These are phyloP conservation scores for Neobulgaria alba DNA, from an alignment of 2,329 filamentous ascomycete genomes.

Conservation along the genomic window DNA sequence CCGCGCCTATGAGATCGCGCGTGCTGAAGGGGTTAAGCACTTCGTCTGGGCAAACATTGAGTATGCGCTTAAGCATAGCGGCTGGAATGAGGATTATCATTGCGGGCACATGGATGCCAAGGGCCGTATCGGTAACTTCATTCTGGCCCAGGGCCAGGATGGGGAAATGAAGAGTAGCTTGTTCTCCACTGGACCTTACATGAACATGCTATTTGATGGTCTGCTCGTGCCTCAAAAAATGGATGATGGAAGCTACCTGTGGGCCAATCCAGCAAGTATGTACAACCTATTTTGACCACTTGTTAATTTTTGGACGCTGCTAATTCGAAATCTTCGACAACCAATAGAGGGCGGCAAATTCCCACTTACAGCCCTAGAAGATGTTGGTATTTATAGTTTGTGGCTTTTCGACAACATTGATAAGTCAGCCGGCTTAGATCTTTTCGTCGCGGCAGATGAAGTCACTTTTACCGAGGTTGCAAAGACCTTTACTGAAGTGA, in stretches of 20 bases:
- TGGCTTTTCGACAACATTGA: slow-evolving; percentile 41
- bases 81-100: slow-evolving; percentile 37
- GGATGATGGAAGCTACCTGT: slow-evolving; percentile 35
- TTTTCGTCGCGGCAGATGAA: slow-evolving; percentile 36
- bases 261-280: too few relatives aligned
- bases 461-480: slow-evolving; percentile 34
- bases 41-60: slow-evolving; percentile 43
- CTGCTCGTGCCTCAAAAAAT: slow-evolving; percentile 35
- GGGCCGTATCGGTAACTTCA: slow-evolving; percentile 37
- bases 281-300: too few relatives aligned
- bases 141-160: slow-evolving; percentile 34
- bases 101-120: slow-evolving; percentile 41
- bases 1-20: slow-evolving; percentile 33
- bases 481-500: slow-evolving; percentile 35
- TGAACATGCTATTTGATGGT: slow-evolving; percentile 34
- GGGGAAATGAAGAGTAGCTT: slow-evolving; percentile 32
- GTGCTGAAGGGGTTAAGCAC: slow-evolving; percentile 36
- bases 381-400: slow-evolving; percentile 38
- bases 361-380: slow-evolving; percentile 36
- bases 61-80: slow-evolving; percentile 39
- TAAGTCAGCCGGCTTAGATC: slow-evolving; percentile 36
- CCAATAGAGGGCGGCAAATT: slow-evolving; percentile 35
- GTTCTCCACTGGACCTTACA: slow-evolving; percentile 38
- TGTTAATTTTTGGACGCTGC: too few relatives aligned
- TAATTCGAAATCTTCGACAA: too few relatives aligned